phyloP scores from a whole-genome alignment of 2,329 filamentous ascomycete genomes.

The Penicillium sp. region DNA sequence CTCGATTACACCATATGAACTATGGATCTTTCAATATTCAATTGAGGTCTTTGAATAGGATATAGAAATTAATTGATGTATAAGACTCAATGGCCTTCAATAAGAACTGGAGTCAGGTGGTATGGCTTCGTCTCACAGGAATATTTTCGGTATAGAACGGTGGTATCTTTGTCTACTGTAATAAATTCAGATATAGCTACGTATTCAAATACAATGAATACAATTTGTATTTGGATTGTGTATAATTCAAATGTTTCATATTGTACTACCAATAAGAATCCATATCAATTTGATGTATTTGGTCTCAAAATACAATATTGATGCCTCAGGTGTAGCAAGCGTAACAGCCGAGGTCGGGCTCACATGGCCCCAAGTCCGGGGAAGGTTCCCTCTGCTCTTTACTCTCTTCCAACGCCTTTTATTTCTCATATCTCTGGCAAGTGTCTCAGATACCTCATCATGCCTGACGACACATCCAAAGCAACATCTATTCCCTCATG shows the following conservation, averaged over 20 bases:
- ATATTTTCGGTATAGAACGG: neutral
- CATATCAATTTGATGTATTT: neutral
- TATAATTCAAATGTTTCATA: neutral
- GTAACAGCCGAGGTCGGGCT: conserved; percentile 28
- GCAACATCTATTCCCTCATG: conserved; percentile 39
- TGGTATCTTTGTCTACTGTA: neutral
- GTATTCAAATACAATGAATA: neutral
- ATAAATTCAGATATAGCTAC: neutral
- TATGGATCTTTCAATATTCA: neutral
- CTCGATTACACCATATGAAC: neutral
- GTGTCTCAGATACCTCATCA: conserved; percentile 13
- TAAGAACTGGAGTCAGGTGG: neutral
- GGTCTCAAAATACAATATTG: neutral
- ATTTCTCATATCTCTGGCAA: neutral
- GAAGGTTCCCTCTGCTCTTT: conserved; percentile 13
- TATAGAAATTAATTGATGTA: neutral
- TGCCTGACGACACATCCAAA: conserved; percentile 37
- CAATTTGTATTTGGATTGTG: no score
- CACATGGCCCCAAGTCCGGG: conserved; percentile 28
- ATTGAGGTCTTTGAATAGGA: neutral
- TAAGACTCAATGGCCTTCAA: neutral
- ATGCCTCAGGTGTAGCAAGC: conserved; percentile 3
- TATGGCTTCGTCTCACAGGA: conserved; percentile 2
- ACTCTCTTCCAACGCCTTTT: neutral
- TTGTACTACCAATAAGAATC: neutral